Evolutionary conservation across 2,329 filamentous ascomycete genomes (phyloP).

Genomic region (Colletotrichum shisoi): DNA sequence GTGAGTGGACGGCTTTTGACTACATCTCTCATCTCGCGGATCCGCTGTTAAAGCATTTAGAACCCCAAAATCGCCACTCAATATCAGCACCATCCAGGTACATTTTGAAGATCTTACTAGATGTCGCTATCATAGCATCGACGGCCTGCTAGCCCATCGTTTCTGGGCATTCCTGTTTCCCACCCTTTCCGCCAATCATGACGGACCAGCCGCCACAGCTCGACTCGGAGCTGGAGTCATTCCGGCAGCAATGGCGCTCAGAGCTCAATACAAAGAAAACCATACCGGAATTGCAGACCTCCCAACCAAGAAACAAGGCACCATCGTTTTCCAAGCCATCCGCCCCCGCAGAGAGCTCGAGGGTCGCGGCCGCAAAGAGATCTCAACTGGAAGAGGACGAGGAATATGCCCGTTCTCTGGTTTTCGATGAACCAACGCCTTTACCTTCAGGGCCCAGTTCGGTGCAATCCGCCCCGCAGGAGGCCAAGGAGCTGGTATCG

Average conservation of each 20-base stretch:
- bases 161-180: background rate
- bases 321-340: constrained; percentile 41
- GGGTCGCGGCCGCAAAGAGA: constrained; percentile 16
- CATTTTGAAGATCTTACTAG: background rate
- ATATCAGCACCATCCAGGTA: too few species aligned
- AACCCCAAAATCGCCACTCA: background rate
- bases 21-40: constrained; percentile 27
- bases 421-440: constrained; percentile 47
- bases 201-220: constrained; percentile 47
- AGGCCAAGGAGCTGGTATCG: constrained; percentile 66
- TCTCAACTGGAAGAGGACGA: constrained; percentile 49
- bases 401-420: constrained; percentile 46
- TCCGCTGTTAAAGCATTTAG: background rate
- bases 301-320: constrained; percentile 42
- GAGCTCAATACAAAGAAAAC: constrained; percentile 67
- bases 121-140: constrained; percentile 18
- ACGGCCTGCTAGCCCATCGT: background rate
- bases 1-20: constrained; percentile 34
- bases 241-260: constrained; percentile 84
- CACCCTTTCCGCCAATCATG: constrained; percentile 8
- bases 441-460: background rate
- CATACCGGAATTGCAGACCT: constrained; percentile 16
- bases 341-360: constrained; percentile 42
- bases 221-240: constrained; percentile 80
- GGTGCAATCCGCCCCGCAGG: constrained; percentile 39